Conservation (phyloP, 2,329 filamentous ascomycete species). For the Fusarium udum region DNA sequence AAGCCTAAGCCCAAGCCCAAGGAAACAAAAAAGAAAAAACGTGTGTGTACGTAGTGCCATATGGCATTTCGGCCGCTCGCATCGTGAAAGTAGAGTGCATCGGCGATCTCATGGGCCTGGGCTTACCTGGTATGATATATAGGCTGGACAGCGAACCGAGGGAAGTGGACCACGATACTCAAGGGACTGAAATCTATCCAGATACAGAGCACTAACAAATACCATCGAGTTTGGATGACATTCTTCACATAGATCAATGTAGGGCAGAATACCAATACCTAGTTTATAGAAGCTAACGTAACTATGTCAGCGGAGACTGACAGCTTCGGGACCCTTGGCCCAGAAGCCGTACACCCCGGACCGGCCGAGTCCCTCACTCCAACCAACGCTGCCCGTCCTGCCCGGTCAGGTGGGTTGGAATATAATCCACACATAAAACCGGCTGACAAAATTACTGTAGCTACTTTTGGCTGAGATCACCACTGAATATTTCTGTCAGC, state of each 20-base stretch:
- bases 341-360: constrained; percentile 16
- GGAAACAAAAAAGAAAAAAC: not conserved
- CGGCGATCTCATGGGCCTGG: constrained; percentile 14
- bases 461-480: too few relatives aligned
- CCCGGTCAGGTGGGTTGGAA: too few relatives aligned
- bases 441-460: too few relatives aligned
- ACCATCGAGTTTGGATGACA: not conserved
- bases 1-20: not conserved
- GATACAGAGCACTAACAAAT: not conserved
- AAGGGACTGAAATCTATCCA: not conserved
- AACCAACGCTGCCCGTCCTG: not conserved
- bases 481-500: too few relatives aligned
- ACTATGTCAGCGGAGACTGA: constrained; percentile 17
- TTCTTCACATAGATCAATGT: not conserved
- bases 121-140: constrained; percentile 12
- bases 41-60: not conserved
- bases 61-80: not conserved
- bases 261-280: not conserved
- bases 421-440: too few relatives aligned
- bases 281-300: not conserved
- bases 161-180: not conserved
- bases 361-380: not conserved
- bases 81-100: not conserved
- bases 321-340: constrained; percentile 1
- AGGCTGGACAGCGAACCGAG: not conserved